Evolutionary conservation across 768 basidiomycete genomes (phyloP).

Genomic region (Phaeotremella fagi): DNA sequence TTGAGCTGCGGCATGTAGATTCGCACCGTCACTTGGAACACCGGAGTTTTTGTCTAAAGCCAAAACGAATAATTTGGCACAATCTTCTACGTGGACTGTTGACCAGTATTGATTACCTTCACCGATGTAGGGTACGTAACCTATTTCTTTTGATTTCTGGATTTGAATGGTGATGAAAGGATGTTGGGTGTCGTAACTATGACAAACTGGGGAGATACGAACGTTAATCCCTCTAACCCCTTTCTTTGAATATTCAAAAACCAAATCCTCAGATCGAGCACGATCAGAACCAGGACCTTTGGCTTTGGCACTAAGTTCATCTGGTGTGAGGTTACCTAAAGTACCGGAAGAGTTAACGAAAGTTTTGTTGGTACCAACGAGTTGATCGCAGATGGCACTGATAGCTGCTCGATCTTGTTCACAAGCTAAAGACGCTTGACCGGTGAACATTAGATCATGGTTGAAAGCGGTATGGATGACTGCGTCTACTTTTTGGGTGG

Average conservation of each 20-base stretch:
- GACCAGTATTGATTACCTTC: constrained; percentile 22
- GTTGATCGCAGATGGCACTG: constrained; percentile 3
- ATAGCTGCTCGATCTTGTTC: constrained; percentile 11
- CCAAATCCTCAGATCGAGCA: constrained; percentile 5
- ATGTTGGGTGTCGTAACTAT: constrained; percentile 9
- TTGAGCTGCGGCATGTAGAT: constrained; percentile 16
- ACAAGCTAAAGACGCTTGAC: constrained; percentile 5
- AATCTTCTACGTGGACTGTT: constrained; percentile 29
- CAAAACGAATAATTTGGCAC: constrained; percentile 22
- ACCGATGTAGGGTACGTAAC: constrained; percentile 13
- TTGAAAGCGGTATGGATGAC: constrained; percentile 15
- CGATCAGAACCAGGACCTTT: background rate
- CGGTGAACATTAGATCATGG: constrained; percentile 9
- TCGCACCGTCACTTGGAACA: background rate
- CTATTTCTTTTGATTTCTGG: constrained; percentile 7
- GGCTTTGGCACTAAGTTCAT: background rate
- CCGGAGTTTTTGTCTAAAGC: constrained; percentile 16
- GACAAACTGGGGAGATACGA: constrained; percentile 19
- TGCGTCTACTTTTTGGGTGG: constrained; percentile 1
- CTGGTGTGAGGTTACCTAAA: background rate
- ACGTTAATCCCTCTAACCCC: constrained; percentile 15
- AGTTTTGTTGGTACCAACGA: constrained; percentile 18
- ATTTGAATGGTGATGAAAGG: constrained; percentile 18
- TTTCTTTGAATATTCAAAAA: constrained; percentile 3
- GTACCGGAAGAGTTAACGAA: background rate